A percentile compares a stretch with the other conserved stretches of the same genome.
phyloP scores from a whole-genome alignment of 768 basidiomycete species.

The Scleroderma bovista region DNA sequence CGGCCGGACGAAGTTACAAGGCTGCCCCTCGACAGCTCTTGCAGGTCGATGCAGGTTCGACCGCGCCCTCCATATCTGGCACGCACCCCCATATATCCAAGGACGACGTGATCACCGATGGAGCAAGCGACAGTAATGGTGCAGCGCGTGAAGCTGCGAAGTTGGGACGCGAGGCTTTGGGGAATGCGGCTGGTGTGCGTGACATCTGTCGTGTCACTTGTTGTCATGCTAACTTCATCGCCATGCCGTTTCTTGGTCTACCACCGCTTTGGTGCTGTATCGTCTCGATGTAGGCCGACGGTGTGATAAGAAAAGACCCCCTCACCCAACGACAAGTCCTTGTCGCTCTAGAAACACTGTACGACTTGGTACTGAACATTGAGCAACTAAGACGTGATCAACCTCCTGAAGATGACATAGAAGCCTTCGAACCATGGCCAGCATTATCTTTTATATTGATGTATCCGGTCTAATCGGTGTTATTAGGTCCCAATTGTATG shows the following conservation, averaged over 20 bases:
- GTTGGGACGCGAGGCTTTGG: constrained; percentile 68
- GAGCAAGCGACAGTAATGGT: constrained; percentile 38
- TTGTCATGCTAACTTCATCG: constrained; percentile 8
- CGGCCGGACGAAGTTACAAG: constrained; percentile 88
- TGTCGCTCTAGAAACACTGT: constrained; percentile 74
- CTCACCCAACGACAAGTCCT: constrained; percentile 76
- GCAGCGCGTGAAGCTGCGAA: constrained; percentile 72
- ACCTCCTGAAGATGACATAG: constrained; percentile 49
- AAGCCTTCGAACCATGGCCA: constrained; percentile 41
- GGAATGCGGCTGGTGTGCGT: constrained; percentile 49
- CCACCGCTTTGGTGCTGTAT: background rate
- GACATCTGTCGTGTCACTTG: background rate
- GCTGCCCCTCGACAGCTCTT: constrained; percentile 95
- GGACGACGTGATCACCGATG: constrained; percentile 33
- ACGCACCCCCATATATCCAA: constrained; percentile 49
- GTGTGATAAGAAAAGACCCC: constrained; percentile 62
- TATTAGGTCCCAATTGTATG: constrained; percentile 55
- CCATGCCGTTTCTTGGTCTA: background rate
- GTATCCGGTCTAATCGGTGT: background rate
- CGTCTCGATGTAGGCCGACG: constrained; percentile 42
- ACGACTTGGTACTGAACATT: constrained; percentile 76
- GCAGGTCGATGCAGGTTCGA: constrained; percentile 65
- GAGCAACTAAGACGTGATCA: constrained; percentile 84
- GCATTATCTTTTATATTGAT: constrained; percentile 11
- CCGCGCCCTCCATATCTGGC: constrained; percentile 33